A percentile compares a stretch with the other conserved stretches of the same genome.
phyloP scores from a whole-genome alignment of 768 basidiomycete genomes.

The Tulasnella sp. region DNA sequence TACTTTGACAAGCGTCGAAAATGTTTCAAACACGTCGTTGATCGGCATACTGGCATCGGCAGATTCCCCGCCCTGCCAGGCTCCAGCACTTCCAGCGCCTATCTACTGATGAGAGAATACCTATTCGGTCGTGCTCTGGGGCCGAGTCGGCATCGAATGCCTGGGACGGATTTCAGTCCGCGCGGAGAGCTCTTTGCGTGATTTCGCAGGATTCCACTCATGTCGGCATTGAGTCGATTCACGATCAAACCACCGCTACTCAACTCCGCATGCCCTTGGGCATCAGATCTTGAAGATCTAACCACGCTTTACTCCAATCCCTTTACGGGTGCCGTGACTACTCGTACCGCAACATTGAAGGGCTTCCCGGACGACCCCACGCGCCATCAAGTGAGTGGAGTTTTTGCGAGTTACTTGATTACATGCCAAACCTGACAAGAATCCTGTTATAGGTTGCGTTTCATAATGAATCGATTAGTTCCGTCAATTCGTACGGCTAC shows the following conservation, averaged over 20 bases:
- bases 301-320: slow-evolving; percentile 50
- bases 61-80: too few relatives aligned
- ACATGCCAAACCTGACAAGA: background rate
- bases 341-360: slow-evolving; percentile 56
- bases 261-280: slow-evolving; percentile 75
- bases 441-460: slow-evolving; percentile 21
- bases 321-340: slow-evolving; percentile 67
- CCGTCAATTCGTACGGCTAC: slow-evolving; percentile 79
- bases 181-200: too few relatives aligned
- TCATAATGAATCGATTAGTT: slow-evolving; percentile 28
- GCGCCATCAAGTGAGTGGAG: slow-evolving; percentile 41
- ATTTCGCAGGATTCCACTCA: too few relatives aligned
- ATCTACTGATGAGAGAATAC: too few relatives aligned
- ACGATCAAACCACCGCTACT: slow-evolving; percentile 50
- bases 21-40: too few relatives aligned
- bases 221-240: slow-evolving; percentile 25
- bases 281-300: slow-evolving; percentile 54
- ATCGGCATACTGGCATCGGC: too few relatives aligned
- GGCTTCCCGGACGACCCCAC: slow-evolving; percentile 56
- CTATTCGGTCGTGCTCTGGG: too few relatives aligned
- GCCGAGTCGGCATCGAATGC: too few relatives aligned
- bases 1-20: too few relatives aligned
- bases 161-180: too few relatives aligned
- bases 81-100: too few relatives aligned
- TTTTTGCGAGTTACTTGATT: slow-evolving; percentile 15